A percentile compares a stretch with the other conserved stretches of the same genome.
phyloP scores from a whole-genome alignment of 2,329 filamentous ascomycete species.

The Penicillium oxalicum region DNA sequence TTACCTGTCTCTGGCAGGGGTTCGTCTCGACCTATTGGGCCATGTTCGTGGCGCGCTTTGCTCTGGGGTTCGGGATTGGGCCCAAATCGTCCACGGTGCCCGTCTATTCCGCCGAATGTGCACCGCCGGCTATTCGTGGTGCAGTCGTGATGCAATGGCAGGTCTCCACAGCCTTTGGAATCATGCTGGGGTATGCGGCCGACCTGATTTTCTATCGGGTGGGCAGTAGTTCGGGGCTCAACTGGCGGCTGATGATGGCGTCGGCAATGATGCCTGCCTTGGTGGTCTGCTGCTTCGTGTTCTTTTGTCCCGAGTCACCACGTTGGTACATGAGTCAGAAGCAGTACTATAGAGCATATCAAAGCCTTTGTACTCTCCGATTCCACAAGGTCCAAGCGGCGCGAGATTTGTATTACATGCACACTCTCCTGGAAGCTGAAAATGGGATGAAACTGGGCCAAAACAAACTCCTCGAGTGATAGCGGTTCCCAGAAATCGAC shows the following conservation, averaged over 20 bases:
- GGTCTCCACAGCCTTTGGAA: slow-evolving; percentile 48
- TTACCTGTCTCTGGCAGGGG: slow-evolving; percentile 51
- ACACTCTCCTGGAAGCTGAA: slow-evolving; percentile 56
- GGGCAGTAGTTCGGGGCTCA: slow-evolving; percentile 46
- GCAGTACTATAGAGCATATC: slow-evolving; percentile 38
- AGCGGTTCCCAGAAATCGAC: slow-evolving; percentile 56
- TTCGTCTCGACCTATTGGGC: slow-evolving; percentile 67
- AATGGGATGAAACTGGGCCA: slow-evolving; percentile 46
- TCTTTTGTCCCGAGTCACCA: slow-evolving; percentile 53
- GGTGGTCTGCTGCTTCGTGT: slow-evolving; percentile 54
- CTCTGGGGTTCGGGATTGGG: slow-evolving; percentile 72
- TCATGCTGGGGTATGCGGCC: slow-evolving; percentile 53
- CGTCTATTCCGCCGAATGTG: slow-evolving; percentile 69
- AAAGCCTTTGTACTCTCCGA: slow-evolving; percentile 40
- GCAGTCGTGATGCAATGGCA: slow-evolving; percentile 82
- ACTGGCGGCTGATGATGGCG: slow-evolving; percentile 66
- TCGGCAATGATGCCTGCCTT: slow-evolving; percentile 60
- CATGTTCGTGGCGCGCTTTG: slow-evolving; percentile 63
- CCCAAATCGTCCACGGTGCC: slow-evolving; percentile 69
- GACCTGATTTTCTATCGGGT: slow-evolving; percentile 58
- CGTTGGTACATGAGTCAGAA: slow-evolving; percentile 46
- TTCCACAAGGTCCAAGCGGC: slow-evolving; percentile 42
- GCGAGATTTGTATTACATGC: slow-evolving; percentile 43
- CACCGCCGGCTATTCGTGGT: slow-evolving; percentile 63
- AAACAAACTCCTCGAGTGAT: slow-evolving; percentile 53